Conservation (phyloP, 2,329 filamentous ascomycete genomes). For the Stachybotrys echinatus region DNA sequence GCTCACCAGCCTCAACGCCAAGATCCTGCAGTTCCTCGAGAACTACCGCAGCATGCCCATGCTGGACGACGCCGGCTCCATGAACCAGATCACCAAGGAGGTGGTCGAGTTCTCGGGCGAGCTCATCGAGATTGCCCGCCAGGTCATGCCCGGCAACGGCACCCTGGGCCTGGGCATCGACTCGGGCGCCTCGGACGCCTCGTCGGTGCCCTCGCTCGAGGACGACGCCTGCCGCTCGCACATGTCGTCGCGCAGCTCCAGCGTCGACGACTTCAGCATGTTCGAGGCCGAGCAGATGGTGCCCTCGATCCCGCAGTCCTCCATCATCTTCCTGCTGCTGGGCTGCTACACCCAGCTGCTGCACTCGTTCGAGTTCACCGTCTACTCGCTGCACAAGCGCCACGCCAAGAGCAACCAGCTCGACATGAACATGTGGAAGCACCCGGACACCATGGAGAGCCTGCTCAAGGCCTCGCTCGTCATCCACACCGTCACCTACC, state of each 20-base stretch:
- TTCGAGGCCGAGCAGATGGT: not conserved
- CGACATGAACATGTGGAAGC: not conserved
- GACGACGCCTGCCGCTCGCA: constrained; percentile 1
- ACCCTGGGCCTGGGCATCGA: not conserved
- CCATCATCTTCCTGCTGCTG: constrained; percentile 7
- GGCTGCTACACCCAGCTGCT: constrained; percentile 9
- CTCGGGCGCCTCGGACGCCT: not conserved
- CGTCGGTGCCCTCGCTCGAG: not conserved
- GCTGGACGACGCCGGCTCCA: not conserved
- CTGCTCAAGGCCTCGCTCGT: constrained; percentile 6
- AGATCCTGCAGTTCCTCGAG: constrained; percentile 6
- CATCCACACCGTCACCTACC: constrained; percentile 9
- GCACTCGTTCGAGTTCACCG: constrained; percentile 7
- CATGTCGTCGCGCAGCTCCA: not conserved
- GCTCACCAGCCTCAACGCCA: constrained; percentile 7
- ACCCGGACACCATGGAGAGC: constrained; percentile 3
- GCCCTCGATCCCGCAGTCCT: constrained; percentile 6
- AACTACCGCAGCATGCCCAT: not conserved
- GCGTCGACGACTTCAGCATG: constrained; percentile 1
- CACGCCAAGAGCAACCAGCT: constrained; percentile 1
- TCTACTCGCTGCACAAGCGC: constrained; percentile 6
- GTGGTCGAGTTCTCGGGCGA: constrained; percentile 9
- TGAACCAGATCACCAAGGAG: constrained; percentile 6
- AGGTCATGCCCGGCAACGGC: constrained; percentile 5
- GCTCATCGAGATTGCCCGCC: constrained; percentile 7